Percentiles rank a stretch among this genome's conserved stretches.
phyloP scores from a whole-genome alignment of 148 eudicot species.

The Linanthus parryae region DNA sequence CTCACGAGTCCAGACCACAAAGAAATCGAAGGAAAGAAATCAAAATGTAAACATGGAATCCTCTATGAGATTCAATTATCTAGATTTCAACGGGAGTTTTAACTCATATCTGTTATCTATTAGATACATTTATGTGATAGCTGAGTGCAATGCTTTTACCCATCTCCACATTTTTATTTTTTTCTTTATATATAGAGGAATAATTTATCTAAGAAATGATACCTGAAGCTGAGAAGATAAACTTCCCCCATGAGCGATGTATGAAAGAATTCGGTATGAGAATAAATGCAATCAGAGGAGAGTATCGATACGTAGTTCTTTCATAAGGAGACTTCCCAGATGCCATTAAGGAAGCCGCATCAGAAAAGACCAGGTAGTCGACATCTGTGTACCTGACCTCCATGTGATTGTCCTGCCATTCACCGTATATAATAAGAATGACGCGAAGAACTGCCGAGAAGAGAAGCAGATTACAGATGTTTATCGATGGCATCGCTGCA shows the following conservation, averaged over 20 bases:
- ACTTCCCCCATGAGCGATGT: constrained; percentile 87
- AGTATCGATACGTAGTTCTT: constrained; percentile 84
- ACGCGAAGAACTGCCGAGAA: constrained; percentile 63
- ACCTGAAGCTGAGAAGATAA: constrained; percentile 91
- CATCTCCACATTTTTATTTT: no score
- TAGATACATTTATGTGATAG: no score
- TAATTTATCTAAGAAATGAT: constrained; percentile 8
- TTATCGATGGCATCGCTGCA: constrained; percentile 34
- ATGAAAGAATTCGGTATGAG: constrained; percentile 70
- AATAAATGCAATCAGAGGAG: constrained; percentile 82
- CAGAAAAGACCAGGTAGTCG: constrained; percentile 90
- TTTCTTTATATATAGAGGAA: not conserved
- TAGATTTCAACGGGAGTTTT: no score
- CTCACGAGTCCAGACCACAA: no score
- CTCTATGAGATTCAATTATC: no score
- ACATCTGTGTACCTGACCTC: constrained; percentile 94
- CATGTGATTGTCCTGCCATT: constrained; percentile 97
- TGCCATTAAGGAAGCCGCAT: constrained; percentile 81
- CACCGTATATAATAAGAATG: constrained; percentile 71
- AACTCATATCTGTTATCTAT: no score
- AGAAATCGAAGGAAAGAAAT: no score
- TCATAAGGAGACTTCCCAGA: constrained; percentile 78
- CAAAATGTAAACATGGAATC: no score
- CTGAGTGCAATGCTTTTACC: no score
- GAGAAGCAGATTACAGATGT: constrained; percentile 45